A percentile compares a stretch with the other conserved stretches of the same genome.
phyloP scores from a whole-genome alignment of 805 yeast species.

The Kodamaea leandrae region DNA sequence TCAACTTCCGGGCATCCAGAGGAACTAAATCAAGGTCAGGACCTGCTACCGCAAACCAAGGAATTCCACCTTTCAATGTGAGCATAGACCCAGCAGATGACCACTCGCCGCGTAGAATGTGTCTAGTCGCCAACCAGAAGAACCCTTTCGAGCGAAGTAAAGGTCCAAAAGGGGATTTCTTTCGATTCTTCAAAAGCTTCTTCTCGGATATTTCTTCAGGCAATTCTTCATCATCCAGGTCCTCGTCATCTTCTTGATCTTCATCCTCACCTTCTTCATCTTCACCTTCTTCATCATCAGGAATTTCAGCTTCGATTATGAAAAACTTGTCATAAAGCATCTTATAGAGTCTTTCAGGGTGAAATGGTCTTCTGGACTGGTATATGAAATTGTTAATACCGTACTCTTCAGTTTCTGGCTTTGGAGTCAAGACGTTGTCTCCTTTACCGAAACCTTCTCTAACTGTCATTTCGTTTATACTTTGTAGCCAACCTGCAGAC shows the following conservation, averaged over 20 bases:
- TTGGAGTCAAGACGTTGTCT: constrained; percentile 29
- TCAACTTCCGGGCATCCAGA: constrained; percentile 26
- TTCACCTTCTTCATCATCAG: constrained; percentile 16
- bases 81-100: constrained; percentile 44
- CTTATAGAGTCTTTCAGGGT: constrained; percentile 41
- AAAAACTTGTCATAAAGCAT: constrained; percentile 36
- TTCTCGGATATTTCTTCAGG: constrained; percentile 16
- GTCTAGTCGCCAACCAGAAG: constrained; percentile 44
- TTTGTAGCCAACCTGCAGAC: constrained; percentile 46
- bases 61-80: constrained; percentile 40
- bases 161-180: constrained; percentile 34
- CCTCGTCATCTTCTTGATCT: constrained; percentile 16
- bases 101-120: constrained; percentile 44
- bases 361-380: constrained; percentile 42
- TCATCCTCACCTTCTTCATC: constrained; percentile 16
- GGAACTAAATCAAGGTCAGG: constrained; percentile 28
- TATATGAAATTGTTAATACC: constrained; percentile 46
- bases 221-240: constrained; percentile 9
- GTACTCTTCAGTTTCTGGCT: constrained; percentile 47
- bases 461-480: constrained; percentile 35
- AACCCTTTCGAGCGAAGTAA: constrained; percentile 43
- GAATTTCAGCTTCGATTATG: constrained; percentile 20
- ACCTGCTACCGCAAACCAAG: constrained; percentile 40
- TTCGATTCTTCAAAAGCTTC: constrained; percentile 31
- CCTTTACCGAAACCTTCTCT: constrained; percentile 30